These are phyloP conservation scores for Jaapia argillacea DNA, from an alignment of 768 basidiomycete species.

Conservation along the genomic window DNA sequence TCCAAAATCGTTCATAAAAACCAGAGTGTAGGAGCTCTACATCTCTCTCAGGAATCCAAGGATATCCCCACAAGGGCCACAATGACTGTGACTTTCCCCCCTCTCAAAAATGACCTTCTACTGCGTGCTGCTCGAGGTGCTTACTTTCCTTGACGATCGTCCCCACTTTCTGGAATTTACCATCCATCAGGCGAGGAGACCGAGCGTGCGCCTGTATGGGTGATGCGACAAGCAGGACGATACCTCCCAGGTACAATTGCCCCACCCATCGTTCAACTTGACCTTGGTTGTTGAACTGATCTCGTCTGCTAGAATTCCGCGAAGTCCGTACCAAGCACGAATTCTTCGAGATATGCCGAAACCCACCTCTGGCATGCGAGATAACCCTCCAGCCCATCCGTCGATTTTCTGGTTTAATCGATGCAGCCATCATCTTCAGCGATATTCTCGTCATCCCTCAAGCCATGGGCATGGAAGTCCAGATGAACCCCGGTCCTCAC, in stretches of 20 bases:
- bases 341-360: constrained; percentile 93
- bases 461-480: constrained; percentile 91
- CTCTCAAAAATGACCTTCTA: constrained; percentile 79
- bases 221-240: constrained; percentile 95
- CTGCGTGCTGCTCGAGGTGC: constrained; percentile 79
- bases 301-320: constrained; percentile 69
- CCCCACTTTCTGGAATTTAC: not conserved
- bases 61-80: too few relatives aligned
- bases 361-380: constrained; percentile 80
- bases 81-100: constrained; percentile 48
- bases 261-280: constrained; percentile 2
- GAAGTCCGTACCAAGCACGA: constrained; percentile 77
- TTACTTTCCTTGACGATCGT: constrained; percentile 4
- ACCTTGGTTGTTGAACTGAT: not conserved
- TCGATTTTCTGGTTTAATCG: constrained; percentile 76
- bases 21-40: too few relatives aligned
- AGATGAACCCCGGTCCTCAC: constrained; percentile 88
- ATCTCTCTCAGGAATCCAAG: too few relatives aligned
- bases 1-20: too few relatives aligned
- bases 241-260: constrained; percentile 71
- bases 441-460: constrained; percentile 98
- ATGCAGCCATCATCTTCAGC: constrained; percentile 96
- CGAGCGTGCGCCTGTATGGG: constrained; percentile 94
- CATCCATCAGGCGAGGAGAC: constrained; percentile 67
- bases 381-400: constrained; percentile 92